A percentile compares a stretch with the other conserved stretches of the same genome.
Conservation (phyloP, 2,329 filamentous ascomycete species). For the Aspergillus melleus region DNA sequence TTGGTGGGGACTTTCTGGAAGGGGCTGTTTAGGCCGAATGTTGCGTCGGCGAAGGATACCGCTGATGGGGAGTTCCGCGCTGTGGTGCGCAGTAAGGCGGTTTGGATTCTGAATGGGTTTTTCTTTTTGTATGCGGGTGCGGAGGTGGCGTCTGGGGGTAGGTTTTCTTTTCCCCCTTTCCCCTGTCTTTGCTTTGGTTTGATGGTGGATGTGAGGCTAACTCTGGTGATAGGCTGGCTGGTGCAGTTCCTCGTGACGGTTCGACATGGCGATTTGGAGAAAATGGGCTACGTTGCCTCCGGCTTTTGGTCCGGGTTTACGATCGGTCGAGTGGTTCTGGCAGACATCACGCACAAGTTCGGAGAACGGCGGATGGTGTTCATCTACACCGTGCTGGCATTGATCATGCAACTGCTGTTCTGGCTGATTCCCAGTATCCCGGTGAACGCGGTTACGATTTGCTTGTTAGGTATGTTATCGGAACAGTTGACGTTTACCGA, state of each 20-base stretch:
- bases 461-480: slow-evolving; percentile 19
- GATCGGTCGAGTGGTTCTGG: slow-evolving; percentile 21
- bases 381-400: slow-evolving; percentile 19
- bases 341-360: slow-evolving; percentile 24
- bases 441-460: slow-evolving; percentile 24
- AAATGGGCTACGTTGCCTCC: slow-evolving; percentile 26
- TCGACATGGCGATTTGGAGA: slow-evolving; percentile 22
- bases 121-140: slow-evolving; percentile 27
- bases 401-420: slow-evolving; percentile 23
- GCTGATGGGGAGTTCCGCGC: slow-evolving; percentile 20
- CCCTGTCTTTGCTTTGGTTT: too few relatives aligned
- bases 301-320: slow-evolving; percentile 26
- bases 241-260: slow-evolving; percentile 26
- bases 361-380: slow-evolving; percentile 26
- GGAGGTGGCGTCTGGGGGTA: slow-evolving; percentile 27
- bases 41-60: slow-evolving; percentile 17
- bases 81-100: slow-evolving; percentile 17
- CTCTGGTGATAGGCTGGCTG: slow-evolving; percentile 19
- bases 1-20: slow-evolving; percentile 21
- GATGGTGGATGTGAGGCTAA: not conserved
- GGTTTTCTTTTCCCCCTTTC: not conserved
- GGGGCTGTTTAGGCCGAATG: slow-evolving; percentile 23
- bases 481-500: not conserved
- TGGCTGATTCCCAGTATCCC: slow-evolving; percentile 24
- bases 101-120: slow-evolving; percentile 27